Base-by-base conservation (phyloP, 208 protist genomes). In the Vickermania ingenoplastis region DNA sequence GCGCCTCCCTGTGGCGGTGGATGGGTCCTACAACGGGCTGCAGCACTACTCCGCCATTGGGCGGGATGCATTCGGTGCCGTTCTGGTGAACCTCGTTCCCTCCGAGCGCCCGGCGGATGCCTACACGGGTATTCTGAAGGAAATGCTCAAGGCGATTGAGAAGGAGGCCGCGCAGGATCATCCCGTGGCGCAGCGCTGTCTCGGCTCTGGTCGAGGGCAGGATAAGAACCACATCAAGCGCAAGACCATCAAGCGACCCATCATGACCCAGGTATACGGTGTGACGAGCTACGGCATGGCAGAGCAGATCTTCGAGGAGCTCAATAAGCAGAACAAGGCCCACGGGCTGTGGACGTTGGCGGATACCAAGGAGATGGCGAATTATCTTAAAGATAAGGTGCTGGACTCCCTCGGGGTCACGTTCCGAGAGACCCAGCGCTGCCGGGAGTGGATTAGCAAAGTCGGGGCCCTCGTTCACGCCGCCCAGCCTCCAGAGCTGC, bases 21-120 rank as follows among this genome's bases (percentile, higher is more conserved):
- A 98, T 74, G 96, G 96, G 21, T 94, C 88, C 31, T 99, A 98
- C 67, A 99, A 99, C 69, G 97, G 97, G 28, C 75, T 99, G 55
- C 97, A 99, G 80, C 98, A 99, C 82, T 99, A 99, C 86, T 98
- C 97, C 27, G 97, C 98, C 4, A 92, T 99, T 59, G 97, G 96
- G 7, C 92, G 97, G n/a, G 98, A 99, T 64, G 79, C 87, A 3
- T 73, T 91, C 21, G 98, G 98, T 31, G 98, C 89, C 2, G 11
- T 60, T n/a, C 79, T 97, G 27, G 97, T 99, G 5, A 99, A 99
- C 72, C 69, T 99, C 0, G 57, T 97, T 0, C 95, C 94, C 0
- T 88, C 76, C 45, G 88, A 95, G 22, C 63, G 80, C 17, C 97
- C 98, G 0, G 83, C 91, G 27, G 97, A 99, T 68, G 97, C 97